Evolutionary conservation across 345 rosid species (phyloP).

Genomic region (Syzygium aromaticum): DNA sequence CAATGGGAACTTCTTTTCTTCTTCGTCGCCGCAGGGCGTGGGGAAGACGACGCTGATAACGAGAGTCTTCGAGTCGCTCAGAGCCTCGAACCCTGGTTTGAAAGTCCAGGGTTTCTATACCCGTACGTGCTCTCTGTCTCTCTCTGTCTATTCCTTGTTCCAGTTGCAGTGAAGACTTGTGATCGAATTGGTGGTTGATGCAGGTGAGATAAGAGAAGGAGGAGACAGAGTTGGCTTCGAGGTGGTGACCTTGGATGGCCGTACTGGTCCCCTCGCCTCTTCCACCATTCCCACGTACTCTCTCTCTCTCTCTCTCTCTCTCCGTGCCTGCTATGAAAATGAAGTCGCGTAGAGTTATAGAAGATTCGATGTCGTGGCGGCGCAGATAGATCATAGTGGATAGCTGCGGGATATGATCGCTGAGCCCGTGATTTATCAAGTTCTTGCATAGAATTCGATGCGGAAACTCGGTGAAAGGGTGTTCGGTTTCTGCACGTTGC

Average conservation of each 20-base stretch:
- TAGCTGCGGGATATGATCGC: background rate
- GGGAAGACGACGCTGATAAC: conserved; percentile 70
- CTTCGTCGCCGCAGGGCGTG: conserved; percentile 35
- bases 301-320: background rate
- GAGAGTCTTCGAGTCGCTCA: conserved; percentile 43
- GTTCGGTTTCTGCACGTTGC: background rate
- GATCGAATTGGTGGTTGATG: background rate
- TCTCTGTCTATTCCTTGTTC: background rate
- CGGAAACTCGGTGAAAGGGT: background rate
- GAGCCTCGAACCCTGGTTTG: conserved; percentile 30
- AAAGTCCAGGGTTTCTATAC: conserved; percentile 67
- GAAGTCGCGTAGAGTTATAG: background rate
- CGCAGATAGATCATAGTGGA: background rate
- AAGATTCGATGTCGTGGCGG: background rate
- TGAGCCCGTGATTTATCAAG: background rate
- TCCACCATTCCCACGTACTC: conserved; percentile 33
- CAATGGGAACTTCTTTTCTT: background rate
- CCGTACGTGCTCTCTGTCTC: conserved; percentile 8
- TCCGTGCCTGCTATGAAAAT: too few relatives aligned
- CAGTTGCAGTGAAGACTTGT: background rate
- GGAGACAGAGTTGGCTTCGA: conserved; percentile 55
- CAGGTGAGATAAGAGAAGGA: conserved; percentile 48
- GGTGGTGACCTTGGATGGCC: conserved; percentile 55
- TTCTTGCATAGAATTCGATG: background rate
- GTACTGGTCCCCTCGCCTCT: conserved; percentile 49